A percentile compares a stretch with the other conserved stretches of the same genome.
phyloP scores from a whole-genome alignment of 495 filamentous ascomycete genomes.

The Physcia stellaris region DNA sequence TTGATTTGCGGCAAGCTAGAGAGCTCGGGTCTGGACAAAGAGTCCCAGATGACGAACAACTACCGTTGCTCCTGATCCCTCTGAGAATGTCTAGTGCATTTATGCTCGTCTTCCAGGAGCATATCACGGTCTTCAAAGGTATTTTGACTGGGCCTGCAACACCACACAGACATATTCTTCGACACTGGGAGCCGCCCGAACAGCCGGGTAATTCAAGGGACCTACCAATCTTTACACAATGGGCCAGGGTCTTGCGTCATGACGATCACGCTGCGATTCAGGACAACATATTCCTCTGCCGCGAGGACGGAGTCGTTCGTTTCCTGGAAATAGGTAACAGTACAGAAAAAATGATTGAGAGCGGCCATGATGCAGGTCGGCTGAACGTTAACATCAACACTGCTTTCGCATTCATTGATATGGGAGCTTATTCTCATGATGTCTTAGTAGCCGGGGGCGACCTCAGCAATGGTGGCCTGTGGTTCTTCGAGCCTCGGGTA shows the following conservation, averaged over 20 bases:
- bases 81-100: constrained; percentile 51
- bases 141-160: constrained; percentile 35
- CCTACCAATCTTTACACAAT: constrained; percentile 37
- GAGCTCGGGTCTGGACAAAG: constrained; percentile 32
- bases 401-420: constrained; percentile 49
- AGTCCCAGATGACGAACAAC: constrained; percentile 43
- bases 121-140: constrained; percentile 46
- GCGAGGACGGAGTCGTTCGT: constrained; percentile 61
- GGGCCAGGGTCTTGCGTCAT: constrained; percentile 58
- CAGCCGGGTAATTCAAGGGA: constrained; percentile 13
- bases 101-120: constrained; percentile 42
- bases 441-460: constrained; percentile 70
- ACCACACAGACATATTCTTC: constrained; percentile 18
- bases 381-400: constrained; percentile 49
- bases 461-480: constrained; percentile 66
- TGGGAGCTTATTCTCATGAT: constrained; percentile 42
- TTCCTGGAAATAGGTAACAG: constrained; percentile 10
- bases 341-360: constrained; percentile 22
- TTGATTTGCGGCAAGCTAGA: constrained; percentile 21
- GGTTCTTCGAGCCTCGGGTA: constrained; percentile 42
- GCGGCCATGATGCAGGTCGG: constrained; percentile 38
- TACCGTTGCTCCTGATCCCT: constrained; percentile 56
- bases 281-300: constrained; percentile 65
- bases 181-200: constrained; percentile 19
- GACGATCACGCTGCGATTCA: constrained; percentile 40